These are phyloP conservation scores for Citrus sp. DNA, from an alignment of 345 rosid genomes.

Conservation along the genomic window DNA sequence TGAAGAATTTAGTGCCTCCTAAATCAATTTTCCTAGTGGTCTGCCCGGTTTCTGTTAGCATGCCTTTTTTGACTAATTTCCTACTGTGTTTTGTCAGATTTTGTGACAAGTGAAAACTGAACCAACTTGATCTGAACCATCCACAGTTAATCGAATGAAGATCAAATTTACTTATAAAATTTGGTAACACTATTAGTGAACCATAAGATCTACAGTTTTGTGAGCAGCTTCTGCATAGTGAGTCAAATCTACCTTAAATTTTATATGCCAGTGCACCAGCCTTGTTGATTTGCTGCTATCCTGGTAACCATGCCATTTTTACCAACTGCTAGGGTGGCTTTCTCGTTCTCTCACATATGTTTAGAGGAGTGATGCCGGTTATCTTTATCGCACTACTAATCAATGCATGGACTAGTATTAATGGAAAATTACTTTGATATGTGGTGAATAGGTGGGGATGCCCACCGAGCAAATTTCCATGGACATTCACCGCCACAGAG, in stretches of 20 bases:
- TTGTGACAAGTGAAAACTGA: neutral
- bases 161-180: neutral
- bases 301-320: neutral
- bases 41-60: neutral
- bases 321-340: neutral
- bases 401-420: neutral
- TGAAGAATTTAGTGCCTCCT: neutral
- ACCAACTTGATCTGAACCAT: neutral
- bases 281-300: neutral
- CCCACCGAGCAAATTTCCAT: constrained; percentile 40
- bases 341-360: neutral
- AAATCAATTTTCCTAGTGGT: neutral
- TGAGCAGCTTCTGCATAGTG: neutral
- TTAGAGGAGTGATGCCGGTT: neutral
- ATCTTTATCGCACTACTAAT: neutral
- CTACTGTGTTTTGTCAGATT: neutral
- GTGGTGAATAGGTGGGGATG: constrained; percentile 31
- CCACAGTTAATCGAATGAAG: neutral
- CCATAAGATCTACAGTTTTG: neutral
- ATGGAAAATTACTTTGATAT: neutral
- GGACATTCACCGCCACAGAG: constrained; percentile 38
- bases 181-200: neutral
- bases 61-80: neutral
- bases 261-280: neutral
- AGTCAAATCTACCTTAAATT: neutral